Percentiles rank a stretch among this genome's conserved stretches.
Evolutionary conservation across 805 yeast species (phyloP).

Genomic region (Yamadazyma kitorensis): DNA sequence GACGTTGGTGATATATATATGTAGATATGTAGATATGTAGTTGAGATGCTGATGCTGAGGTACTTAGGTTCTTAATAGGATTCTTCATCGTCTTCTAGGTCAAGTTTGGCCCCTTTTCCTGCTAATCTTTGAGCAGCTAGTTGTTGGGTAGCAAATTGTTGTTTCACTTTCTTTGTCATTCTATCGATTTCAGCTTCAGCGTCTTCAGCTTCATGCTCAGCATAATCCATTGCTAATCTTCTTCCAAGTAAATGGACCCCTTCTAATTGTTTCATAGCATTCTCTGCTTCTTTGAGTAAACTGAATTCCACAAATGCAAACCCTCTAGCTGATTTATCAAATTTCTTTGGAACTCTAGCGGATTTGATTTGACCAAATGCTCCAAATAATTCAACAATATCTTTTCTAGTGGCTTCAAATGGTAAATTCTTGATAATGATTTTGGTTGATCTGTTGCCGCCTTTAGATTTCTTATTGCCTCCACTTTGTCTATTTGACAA

Average conservation of each 20-base stretch:
- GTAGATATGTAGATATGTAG: too few relatives aligned
- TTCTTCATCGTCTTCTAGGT: conserved; percentile 52
- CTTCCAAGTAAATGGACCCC: conserved; percentile 98
- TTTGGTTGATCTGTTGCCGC: conserved; percentile 51
- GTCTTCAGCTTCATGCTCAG: conserved; percentile 74
- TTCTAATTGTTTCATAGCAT: conserved; percentile 87
- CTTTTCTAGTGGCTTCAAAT: conserved; percentile 91
- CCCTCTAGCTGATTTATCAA: conserved; percentile 93
- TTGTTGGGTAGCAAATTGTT: conserved; percentile 76
- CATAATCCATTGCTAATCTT: conserved; percentile 89
- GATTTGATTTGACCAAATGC: conserved; percentile 94
- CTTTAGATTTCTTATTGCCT: conserved; percentile 27
- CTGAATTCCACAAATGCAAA: conserved; percentile 96
- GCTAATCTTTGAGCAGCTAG: conserved; percentile 64
- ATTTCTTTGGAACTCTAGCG: conserved; percentile 93
- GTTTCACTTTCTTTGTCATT: conserved; percentile 82
- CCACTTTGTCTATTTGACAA: conserved; percentile 73
- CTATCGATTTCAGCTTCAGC: conserved; percentile 89
- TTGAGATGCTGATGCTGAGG: too few relatives aligned
- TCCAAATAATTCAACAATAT: conserved; percentile 87
- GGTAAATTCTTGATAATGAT: conserved; percentile 95
- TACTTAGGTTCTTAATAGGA: too few relatives aligned
- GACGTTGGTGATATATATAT: too few relatives aligned
- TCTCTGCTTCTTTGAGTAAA: conserved; percentile 83
- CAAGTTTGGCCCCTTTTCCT: conserved; percentile 72